Evolutionary conservation across 73 alveolate genomes (phyloP).

Genomic region (Halteria grandinella): DNA sequence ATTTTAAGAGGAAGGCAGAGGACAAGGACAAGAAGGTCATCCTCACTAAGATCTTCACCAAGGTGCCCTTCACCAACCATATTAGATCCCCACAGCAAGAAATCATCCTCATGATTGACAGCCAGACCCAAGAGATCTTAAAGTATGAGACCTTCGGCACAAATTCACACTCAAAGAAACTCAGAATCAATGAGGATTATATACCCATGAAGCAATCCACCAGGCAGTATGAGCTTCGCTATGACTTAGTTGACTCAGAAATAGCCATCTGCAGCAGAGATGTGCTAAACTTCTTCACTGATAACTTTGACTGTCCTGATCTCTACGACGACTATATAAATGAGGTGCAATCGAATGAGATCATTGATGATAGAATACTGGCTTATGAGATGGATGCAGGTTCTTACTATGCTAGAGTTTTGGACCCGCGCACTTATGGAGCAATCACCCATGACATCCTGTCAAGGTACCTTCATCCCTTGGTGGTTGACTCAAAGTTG

Average conservation of each 20-base stretch:
- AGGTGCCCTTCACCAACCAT: slow-evolving; percentile 47
- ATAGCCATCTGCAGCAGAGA: slow-evolving; percentile 51
- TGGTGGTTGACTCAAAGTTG: slow-evolving; percentile 33
- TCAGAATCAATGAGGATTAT: slow-evolving; percentile 41
- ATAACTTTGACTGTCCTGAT: slow-evolving; percentile 53
- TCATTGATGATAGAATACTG: slow-evolving; percentile 51
- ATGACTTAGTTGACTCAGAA: slow-evolving; percentile 52
- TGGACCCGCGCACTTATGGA: slow-evolving; percentile 51
- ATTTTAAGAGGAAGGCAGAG: slow-evolving; percentile 30
- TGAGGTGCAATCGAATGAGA: slow-evolving; percentile 39
- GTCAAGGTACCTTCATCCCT: slow-evolving; percentile 40
- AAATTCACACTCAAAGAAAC: slow-evolving; percentile 4
- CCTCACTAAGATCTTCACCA: slow-evolving; percentile 42
- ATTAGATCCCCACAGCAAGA: slow-evolving; percentile 36
- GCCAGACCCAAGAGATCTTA: slow-evolving; percentile 45
- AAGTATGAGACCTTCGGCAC: slow-evolving; percentile 15
- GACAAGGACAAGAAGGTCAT: slow-evolving; percentile 44
- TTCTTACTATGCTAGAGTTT: slow-evolving; percentile 45
- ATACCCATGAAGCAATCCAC: slow-evolving; percentile 23
- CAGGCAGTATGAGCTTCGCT: slow-evolving; percentile 32
- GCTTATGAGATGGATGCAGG: slow-evolving; percentile 32
- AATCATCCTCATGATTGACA: slow-evolving; percentile 18
- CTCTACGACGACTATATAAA: slow-evolving; percentile 52
- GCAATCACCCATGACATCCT: slow-evolving; percentile 49
- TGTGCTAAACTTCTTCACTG: slow-evolving; percentile 55